phyloP scores from a whole-genome alignment of 371 early-diverging fungal species.

The Dinochytrium kinnereticum region DNA sequence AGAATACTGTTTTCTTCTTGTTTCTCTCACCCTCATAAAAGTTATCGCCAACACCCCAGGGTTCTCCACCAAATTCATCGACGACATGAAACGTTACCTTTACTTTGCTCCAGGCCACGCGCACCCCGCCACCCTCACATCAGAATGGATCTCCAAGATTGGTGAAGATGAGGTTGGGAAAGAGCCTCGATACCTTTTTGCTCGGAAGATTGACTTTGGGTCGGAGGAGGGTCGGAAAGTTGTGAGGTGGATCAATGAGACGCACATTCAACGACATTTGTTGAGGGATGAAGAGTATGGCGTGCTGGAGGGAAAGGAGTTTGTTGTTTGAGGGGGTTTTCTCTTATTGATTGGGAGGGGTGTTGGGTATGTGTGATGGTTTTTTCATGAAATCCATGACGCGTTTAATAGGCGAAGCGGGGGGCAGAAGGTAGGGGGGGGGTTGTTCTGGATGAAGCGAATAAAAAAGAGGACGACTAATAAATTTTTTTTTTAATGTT shows the following conservation, averaged over 20 bases:
- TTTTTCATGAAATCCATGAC: too few relatives aligned
- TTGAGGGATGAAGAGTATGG: slow-evolving; percentile 1
- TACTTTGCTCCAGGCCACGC: slow-evolving; percentile 27
- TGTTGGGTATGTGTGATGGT: too few relatives aligned
- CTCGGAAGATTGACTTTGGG: slow-evolving; percentile 34
- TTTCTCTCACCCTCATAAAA: too few relatives aligned
- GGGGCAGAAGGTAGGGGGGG: too few relatives aligned
- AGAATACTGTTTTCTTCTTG: neutral
- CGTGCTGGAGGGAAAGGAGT: slow-evolving; percentile 1
- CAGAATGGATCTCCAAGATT: slow-evolving; percentile 19
- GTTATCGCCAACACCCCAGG: slow-evolving; percentile 33
- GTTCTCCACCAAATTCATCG: slow-evolving; percentile 26
- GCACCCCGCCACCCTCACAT: slow-evolving; percentile 39
- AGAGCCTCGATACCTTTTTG: slow-evolving; percentile 39
- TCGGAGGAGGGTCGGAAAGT: slow-evolving; percentile 26
- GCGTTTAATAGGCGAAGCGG: too few relatives aligned
- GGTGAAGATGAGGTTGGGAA: slow-evolving; percentile 7
- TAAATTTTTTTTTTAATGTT: too few relatives aligned
- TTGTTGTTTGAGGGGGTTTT: slow-evolving; percentile 4
- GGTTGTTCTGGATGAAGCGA: too few relatives aligned
- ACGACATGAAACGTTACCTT: slow-evolving; percentile 48
- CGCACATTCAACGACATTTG: slow-evolving; percentile 3
- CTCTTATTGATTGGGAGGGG: too few relatives aligned
- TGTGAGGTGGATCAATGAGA: slow-evolving; percentile 37
- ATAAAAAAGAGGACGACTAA: too few relatives aligned